These are phyloP conservation scores for Mucor velutinosus DNA, from an alignment of 371 early-diverging fungal species.

Conservation along the genomic window DNA sequence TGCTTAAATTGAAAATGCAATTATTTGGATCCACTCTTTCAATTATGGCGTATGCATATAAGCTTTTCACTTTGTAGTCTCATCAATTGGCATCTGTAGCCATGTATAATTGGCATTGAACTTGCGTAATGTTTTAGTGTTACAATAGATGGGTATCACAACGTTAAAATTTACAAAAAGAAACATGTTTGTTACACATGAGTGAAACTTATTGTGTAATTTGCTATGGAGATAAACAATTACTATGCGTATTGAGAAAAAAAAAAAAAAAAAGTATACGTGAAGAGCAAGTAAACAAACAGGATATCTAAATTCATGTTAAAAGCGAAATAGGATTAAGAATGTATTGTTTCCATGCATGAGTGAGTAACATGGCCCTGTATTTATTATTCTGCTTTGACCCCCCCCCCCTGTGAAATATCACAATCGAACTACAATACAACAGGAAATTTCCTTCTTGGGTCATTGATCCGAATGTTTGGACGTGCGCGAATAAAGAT, in stretches of 20 bases:
- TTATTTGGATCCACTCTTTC: neutral
- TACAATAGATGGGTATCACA: neutral
- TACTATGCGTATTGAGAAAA: neutral
- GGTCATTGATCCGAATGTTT: slow-evolving; percentile 5
- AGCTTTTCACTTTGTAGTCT: neutral
- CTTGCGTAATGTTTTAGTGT: neutral
- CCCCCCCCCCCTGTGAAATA: neutral
- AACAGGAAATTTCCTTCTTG: slow-evolving; percentile 6
- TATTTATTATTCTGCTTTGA: neutral
- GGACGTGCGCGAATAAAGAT: neutral
- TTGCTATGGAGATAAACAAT: neutral
- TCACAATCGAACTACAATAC: neutral
- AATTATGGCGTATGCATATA: neutral
- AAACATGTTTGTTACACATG: slow-evolving; percentile 2
- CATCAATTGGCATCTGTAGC: neutral
- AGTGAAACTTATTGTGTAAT: neutral
- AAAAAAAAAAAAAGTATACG: too few relatives aligned
- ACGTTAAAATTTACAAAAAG: neutral
- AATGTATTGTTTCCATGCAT: neutral
- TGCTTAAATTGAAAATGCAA: neutral
- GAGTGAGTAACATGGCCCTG: neutral
- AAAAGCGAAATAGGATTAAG: neutral
- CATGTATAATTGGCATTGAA: neutral
- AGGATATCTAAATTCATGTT: neutral
- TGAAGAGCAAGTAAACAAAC: neutral